These are phyloP conservation scores for Phaeolepiota aurea DNA, from an alignment of 768 basidiomycete genomes.

Conservation along the genomic window DNA sequence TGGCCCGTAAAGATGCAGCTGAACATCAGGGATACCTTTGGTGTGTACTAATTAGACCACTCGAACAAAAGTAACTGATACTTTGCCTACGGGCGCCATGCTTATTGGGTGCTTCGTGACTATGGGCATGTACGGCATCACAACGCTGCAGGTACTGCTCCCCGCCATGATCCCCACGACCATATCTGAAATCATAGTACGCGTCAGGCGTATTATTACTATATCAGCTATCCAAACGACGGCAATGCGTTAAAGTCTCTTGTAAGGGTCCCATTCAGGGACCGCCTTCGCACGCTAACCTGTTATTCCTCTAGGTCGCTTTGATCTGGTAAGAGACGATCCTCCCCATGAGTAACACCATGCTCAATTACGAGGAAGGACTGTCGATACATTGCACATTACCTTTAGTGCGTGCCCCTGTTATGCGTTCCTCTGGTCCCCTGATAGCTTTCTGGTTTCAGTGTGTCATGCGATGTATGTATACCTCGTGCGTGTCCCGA, in stretches of 20 bases:
- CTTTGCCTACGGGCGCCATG: slow-evolving; percentile 21
- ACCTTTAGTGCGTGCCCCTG: slow-evolving; percentile 23
- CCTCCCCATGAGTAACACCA: too few relatives aligned
- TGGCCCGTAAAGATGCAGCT: too few relatives aligned
- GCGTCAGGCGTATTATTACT: slow-evolving; percentile 33
- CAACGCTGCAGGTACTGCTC: slow-evolving; percentile 26
- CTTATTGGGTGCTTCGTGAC: slow-evolving; percentile 27
- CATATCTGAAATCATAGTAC: not conserved
- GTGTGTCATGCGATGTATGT: slow-evolving; percentile 34
- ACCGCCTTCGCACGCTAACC: not conserved
- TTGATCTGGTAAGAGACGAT: slow-evolving; percentile 27
- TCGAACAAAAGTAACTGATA: not conserved
- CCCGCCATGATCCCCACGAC: not conserved
- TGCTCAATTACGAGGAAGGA: too few relatives aligned
- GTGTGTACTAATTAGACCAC: slow-evolving; percentile 10
- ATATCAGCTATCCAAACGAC: slow-evolving; percentile 29
- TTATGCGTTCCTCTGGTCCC: not conserved
- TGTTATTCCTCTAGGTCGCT: slow-evolving; percentile 18
- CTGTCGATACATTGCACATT: slow-evolving; percentile 31
- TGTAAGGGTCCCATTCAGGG: slow-evolving; percentile 14
- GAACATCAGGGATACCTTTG: slow-evolving; percentile 20
- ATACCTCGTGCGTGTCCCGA: slow-evolving; percentile 31
- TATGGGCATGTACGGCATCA: slow-evolving; percentile 34
- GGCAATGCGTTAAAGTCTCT: slow-evolving; percentile 20
- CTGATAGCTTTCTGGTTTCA: slow-evolving; percentile 8